Conservation (phyloP, 805 yeast genomes). For the Kodamaea restingae region DNA sequence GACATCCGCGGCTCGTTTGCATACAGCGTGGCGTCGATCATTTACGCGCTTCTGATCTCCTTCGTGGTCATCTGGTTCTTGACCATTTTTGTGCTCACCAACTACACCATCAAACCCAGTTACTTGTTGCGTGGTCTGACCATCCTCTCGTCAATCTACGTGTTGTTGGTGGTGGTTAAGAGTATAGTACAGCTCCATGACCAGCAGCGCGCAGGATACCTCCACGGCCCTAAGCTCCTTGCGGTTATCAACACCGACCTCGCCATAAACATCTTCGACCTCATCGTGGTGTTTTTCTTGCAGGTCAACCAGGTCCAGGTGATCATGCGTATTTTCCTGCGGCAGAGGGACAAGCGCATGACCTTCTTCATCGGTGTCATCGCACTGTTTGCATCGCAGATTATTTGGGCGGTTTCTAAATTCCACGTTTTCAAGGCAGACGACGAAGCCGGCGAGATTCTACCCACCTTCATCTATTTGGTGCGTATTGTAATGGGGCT, state of each 20-base stretch:
- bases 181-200: slow-evolving; percentile 42
- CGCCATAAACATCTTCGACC: slow-evolving; percentile 52
- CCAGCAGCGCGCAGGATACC: slow-evolving; percentile 45
- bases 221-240: slow-evolving; percentile 43
- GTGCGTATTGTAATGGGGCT: slow-evolving; percentile 68
- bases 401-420: slow-evolving; percentile 66
- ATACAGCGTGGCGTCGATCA: slow-evolving; percentile 56
- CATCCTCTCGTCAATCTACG: slow-evolving; percentile 49
- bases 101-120: slow-evolving; percentile 61
- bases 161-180: slow-evolving; percentile 46
- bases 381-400: slow-evolving; percentile 52
- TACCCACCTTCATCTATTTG: slow-evolving; percentile 72
- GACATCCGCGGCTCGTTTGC: slow-evolving; percentile 42
- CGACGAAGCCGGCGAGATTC: slow-evolving; percentile 48
- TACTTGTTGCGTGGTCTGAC: slow-evolving; percentile 48
- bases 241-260: slow-evolving; percentile 40
- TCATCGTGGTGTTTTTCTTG: slow-evolving; percentile 52
- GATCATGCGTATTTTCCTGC: slow-evolving; percentile 59
- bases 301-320: slow-evolving; percentile 71
- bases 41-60: slow-evolving; percentile 60
- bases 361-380: slow-evolving; percentile 56
- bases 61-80: slow-evolving; percentile 61
- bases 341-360: slow-evolving; percentile 64
- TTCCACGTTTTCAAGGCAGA: slow-evolving; percentile 37
- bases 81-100: slow-evolving; percentile 61